Percentiles rank a stretch among this genome's conserved stretches.
Conservation (phyloP, 495 filamentous ascomycete genomes). For the Tricharina praecox region DNA sequence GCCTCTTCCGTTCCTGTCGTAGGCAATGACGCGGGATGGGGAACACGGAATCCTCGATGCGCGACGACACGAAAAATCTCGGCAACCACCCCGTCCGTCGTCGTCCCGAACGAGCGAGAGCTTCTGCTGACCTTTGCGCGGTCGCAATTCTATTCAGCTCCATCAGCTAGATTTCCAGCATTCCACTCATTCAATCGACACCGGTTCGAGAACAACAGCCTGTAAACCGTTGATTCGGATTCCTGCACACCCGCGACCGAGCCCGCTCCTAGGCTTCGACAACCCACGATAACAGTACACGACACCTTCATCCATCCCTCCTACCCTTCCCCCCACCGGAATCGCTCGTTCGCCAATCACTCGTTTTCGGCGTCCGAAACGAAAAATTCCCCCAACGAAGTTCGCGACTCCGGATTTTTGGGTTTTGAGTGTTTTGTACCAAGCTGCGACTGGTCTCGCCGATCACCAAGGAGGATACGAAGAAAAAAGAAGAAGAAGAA, state of each 20-base stretch:
- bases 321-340: background rate
- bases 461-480: no score
- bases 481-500: no score
- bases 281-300: background rate
- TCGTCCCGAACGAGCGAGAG: no score
- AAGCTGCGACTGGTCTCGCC: constrained; percentile 1
- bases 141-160: no score
- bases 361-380: constrained; percentile 2
- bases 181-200: constrained; percentile 1
- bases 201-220: background rate
- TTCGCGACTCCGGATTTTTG: background rate
- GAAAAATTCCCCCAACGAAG: constrained; percentile 3
- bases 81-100: no score
- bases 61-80: no score
- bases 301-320: background rate
- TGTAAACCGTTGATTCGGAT: constrained; percentile 2
- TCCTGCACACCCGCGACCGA: background rate
- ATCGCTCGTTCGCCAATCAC: background rate
- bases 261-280: constrained; percentile 1
- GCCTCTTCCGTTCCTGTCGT: no score
- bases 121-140: no score
- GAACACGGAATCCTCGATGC: no score
- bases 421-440: background rate
- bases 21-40: no score
- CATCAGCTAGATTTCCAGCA: background rate